Evolutionary conservation across 805 yeast genomes (phyloP), one percentile per base, ranked within the genome.

Genomic region (Limtongia smithiae): DNA sequence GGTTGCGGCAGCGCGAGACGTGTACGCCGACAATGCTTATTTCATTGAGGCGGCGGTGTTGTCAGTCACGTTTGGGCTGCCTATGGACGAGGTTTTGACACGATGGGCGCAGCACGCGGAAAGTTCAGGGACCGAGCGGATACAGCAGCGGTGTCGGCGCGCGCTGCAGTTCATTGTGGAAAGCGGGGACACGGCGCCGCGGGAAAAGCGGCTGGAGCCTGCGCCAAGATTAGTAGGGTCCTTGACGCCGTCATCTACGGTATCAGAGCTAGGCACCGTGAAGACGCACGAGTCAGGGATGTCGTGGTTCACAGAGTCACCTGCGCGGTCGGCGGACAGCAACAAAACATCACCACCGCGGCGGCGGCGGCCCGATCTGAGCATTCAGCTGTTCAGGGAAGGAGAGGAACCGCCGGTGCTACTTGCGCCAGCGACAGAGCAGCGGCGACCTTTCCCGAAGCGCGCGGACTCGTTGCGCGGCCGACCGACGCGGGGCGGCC

Each of bases 391-490:
- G 40, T 37, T 50, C 39, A 42, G 39, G 21, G 54, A 35, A 24
- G 54, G 24, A 18, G 6, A 17, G 40, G 14, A 14, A 9, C 17
- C 12, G 25, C 8, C 12, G 9, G 33, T n/a, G n/a, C n/a, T n/a
- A n/a, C n/a, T n/a, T n/a, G n/a, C n/a, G n/a, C n/a, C 8, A 17
- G 27, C 17, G 27, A 24, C 35, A 30, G 35, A 34, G 18, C 36
- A 31, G 43, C 8, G 9, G 24, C 15, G 39, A 15, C n/a, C 33
- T 24, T 53, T 49, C 37, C 54, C 57, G 25, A 34, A 25, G n/a
- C 44, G 54, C 6, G 32, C 39, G 27, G 53, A 55, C 61, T 74
- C 54, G 54, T 72, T 28, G 77, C 31, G 42, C 3, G 15, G n/a
- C 9, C 15, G 47, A 3, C 37, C 14, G 38, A 22, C 18, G 21